Percentiles rank a stretch among this genome's conserved stretches.
Conservation (phyloP, 2,329 filamentous ascomycete genomes). For the Didymella keratinophila region DNA sequence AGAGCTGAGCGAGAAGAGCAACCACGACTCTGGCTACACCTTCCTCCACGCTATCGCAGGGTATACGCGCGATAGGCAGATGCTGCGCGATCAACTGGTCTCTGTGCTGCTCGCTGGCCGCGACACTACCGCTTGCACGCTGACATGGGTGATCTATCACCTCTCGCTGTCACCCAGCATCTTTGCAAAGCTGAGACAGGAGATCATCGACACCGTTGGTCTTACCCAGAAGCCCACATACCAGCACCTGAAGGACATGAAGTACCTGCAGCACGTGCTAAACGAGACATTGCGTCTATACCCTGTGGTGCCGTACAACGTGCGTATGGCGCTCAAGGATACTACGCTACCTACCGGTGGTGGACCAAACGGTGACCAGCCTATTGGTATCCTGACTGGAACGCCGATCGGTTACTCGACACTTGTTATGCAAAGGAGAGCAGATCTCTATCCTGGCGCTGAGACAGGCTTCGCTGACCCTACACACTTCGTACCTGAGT, state of each 20-base stretch:
- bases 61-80: conserved; percentile 72
- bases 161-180: conserved; percentile 74
- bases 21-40: conserved; percentile 76
- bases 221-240: conserved; percentile 69
- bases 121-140: conserved; percentile 84
- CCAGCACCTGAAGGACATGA: conserved; percentile 84
- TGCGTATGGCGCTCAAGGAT: conserved; percentile 56
- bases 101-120: conserved; percentile 80
- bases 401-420: conserved; percentile 59
- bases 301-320: conserved; percentile 60
- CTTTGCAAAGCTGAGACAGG: conserved; percentile 72
- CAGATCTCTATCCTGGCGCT: conserved; percentile 57
- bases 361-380: conserved; percentile 54
- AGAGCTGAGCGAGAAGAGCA: conserved; percentile 77
- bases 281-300: conserved; percentile 56
- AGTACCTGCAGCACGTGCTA: conserved; percentile 64
- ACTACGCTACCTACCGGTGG: conserved; percentile 60
- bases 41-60: conserved; percentile 86
- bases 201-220: conserved; percentile 75
- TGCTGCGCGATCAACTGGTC: conserved; percentile 82
- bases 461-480: conserved; percentile 52
- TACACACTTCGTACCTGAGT: conserved; percentile 56
- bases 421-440: conserved; percentile 58
- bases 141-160: conserved; percentile 86
- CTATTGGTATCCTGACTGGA: conserved; percentile 55